phyloP scores from a whole-genome alignment of 1,284 basidiomycete genomes.

The Boletus smithii region DNA sequence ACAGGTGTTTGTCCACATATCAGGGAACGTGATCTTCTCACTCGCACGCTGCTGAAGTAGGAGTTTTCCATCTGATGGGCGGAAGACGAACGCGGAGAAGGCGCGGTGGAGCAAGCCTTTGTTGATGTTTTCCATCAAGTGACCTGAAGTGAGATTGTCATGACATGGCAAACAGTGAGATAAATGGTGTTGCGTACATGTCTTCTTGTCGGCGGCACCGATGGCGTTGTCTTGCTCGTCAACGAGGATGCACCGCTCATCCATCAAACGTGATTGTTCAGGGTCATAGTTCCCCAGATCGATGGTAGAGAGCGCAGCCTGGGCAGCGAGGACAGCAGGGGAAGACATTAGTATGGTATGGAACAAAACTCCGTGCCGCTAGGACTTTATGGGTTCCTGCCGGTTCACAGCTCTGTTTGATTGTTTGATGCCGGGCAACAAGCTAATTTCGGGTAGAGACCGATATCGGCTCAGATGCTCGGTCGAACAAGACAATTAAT shows the following conservation, averaged over 20 bases:
- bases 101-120: conserved; percentile 95
- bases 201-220: conserved; percentile 95
- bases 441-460: not conserved
- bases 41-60: conserved; percentile 91
- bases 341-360: conserved; percentile 43
- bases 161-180: not conserved
- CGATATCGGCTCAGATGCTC: not conserved
- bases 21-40: conserved; percentile 99
- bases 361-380: not conserved
- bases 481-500: not conserved
- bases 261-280: conserved; percentile 89
- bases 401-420: not conserved
- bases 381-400: conserved; percentile 9
- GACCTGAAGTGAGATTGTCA: conserved; percentile 47
- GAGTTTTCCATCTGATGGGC: conserved; percentile 91
- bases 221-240: conserved; percentile 86
- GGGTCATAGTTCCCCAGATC: conserved; percentile 77
- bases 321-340: conserved; percentile 57
- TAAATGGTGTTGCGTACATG: conserved; percentile 58
- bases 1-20: conserved; percentile 99
- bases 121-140: conserved; percentile 97
- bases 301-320: conserved; percentile 61
- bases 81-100: conserved; percentile 97
- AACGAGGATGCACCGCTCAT: conserved; percentile 95
- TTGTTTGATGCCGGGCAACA: not conserved